These are phyloP conservation scores for Cercospora brassicicola DNA, from an alignment of 2,329 filamentous ascomycete genomes.

Conservation along the genomic window DNA sequence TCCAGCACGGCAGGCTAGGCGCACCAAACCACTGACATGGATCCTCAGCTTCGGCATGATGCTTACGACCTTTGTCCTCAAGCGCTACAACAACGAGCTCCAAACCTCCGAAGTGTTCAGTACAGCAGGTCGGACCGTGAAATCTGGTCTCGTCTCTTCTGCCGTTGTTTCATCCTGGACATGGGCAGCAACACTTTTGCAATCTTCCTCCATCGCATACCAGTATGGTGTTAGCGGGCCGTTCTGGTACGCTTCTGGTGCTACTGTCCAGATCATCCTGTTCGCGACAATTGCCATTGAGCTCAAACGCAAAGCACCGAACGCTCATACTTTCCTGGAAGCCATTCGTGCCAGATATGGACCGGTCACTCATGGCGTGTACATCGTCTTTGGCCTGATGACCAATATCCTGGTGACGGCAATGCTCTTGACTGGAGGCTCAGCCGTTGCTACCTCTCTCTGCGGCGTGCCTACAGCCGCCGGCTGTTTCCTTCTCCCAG, in stretches of 20 bases:
- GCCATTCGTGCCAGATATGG: conserved; percentile 81
- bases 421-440: conserved; percentile 75
- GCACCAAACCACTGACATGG: neutral
- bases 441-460: conserved; percentile 68
- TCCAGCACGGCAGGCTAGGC: neutral
- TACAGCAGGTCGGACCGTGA: conserved; percentile 83
- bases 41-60: conserved; percentile 65
- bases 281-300: conserved; percentile 91
- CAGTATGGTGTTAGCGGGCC: conserved; percentile 63
- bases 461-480: conserved; percentile 76
- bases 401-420: conserved; percentile 79
- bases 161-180: conserved; percentile 94
- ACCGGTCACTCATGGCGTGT: conserved; percentile 69
- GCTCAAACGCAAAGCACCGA: conserved; percentile 80
- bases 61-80: conserved; percentile 68
- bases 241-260: conserved; percentile 66
- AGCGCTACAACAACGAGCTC: conserved; percentile 71
- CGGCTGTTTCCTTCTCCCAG: conserved; percentile 77
- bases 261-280: conserved; percentile 81
- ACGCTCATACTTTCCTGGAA: conserved; percentile 76
- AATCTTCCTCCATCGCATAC: conserved; percentile 76
- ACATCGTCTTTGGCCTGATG: conserved; percentile 77
- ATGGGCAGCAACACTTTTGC: conserved; percentile 63
- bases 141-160: conserved; percentile 81
- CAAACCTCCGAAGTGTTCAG: conserved; percentile 93